Evolutionary conservation across 495 filamentous ascomycete species (phyloP), one percentile per base, ranked within the genome.

Genomic region (Penicillium diatomitis): DNA sequence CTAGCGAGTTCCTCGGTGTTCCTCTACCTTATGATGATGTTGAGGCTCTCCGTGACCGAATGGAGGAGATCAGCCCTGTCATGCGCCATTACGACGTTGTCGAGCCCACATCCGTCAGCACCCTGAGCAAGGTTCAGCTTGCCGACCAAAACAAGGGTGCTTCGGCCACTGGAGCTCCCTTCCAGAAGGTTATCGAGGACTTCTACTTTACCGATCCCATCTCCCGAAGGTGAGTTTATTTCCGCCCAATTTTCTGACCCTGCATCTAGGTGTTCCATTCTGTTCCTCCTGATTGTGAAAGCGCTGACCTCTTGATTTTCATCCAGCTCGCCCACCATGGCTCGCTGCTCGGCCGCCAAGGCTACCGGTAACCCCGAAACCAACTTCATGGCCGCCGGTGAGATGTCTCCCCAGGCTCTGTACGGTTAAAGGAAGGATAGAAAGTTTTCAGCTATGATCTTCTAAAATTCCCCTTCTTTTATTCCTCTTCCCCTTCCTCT

Each of bases 141-240:
- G 85, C 95, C 42, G 94, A 96, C 58, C 87, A 92, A 63, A 96
- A 98, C 74, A 95, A 89, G 78, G 90, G 88, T 7, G 62, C 77
- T 10, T 84, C 88, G 64, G 46, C 78, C 4, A 84, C 69, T 8
- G 79, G 77, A 2, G 67, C 75, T 59, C 81, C 84, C 3, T 76
- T 98, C 63, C 86, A 79, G 73, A 86, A 82, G 70, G 81, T 85
- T 30, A 86, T 98, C 53, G 80, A 95, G 56, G 87, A 98, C 66
- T 98, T 97, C 69, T 98, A 86, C 72, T 96, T 98, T 64, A 98
- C 92, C 51, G 92, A 98, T 67, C 79, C 83, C 20, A 96, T 98
- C 62, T 92, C 88, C 8, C 84, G 94, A 75, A 94, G 88, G 88
- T 90, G 70, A 62, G 79, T 63, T 12, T 44, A 3, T 32, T 20